Conservation (phyloP, 2,329 filamentous ascomycete genomes). For the Chaetomium sp. region DNA sequence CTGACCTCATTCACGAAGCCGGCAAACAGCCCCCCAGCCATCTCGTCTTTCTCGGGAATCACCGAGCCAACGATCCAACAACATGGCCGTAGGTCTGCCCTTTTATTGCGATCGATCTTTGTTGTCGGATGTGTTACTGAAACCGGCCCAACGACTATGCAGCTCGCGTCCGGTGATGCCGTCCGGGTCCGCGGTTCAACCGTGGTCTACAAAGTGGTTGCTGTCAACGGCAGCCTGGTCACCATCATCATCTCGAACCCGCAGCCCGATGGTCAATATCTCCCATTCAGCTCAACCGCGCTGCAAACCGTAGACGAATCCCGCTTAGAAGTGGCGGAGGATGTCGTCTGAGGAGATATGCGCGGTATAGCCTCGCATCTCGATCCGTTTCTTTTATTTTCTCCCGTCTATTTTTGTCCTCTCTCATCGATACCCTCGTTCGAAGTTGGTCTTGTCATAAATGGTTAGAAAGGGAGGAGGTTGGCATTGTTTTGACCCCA, state of each 20-base stretch:
- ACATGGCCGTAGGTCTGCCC: too few relatives aligned
- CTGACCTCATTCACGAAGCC: too few relatives aligned
- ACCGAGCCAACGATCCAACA: too few relatives aligned
- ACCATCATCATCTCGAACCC: conserved; percentile 22
- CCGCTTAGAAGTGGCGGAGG: conserved; percentile 17
- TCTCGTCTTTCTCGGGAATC: too few relatives aligned
- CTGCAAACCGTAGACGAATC: conserved; percentile 21
- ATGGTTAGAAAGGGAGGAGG: too few relatives aligned
- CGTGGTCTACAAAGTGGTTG: conserved; percentile 22
- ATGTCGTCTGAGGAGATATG: not conserved
- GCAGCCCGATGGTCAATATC: conserved; percentile 19
- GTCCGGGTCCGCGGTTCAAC: conserved; percentile 18
- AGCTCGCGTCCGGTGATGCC: conserved; percentile 18
- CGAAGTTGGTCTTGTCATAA: too few relatives aligned
- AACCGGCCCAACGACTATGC: not conserved
- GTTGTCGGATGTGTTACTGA: too few relatives aligned
- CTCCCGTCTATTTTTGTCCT: not conserved
- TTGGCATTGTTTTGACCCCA: too few relatives aligned
- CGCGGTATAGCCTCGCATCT: too few relatives aligned
- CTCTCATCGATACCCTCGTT: too few relatives aligned
- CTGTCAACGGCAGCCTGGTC: conserved; percentile 16
- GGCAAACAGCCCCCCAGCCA: too few relatives aligned
- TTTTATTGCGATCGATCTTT: conserved; percentile 1
- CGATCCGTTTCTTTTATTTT: not conserved
- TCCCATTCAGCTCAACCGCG: conserved; percentile 16